Base-by-base conservation (phyloP, 495 filamentous ascomycete genomes). In the Penicillium canariense region DNA sequence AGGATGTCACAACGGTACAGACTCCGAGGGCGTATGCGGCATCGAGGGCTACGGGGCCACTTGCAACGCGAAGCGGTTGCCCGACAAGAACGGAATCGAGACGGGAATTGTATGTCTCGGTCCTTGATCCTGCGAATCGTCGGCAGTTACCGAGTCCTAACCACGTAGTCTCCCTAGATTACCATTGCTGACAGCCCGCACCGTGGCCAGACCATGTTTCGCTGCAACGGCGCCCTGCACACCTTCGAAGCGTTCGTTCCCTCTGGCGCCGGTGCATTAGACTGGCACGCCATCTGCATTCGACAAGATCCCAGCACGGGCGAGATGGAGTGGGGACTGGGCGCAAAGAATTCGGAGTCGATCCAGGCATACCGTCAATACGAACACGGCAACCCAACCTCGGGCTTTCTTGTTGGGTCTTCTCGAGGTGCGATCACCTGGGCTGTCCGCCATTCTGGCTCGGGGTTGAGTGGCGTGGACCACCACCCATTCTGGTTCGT, bases 211-310 rank as follows among this genome's bases (percentile, higher is more conserved):
- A 57, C 50, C n/a, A 25, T 44, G n/a, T 38, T 61, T 10, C 58
- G 58, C 54, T 61, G 58, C 54, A 61, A 61, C 46, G 58, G 54
- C 31, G 45, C 43, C 20, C 27, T 54, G n/a, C 40, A 50, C 12
- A 45, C 28, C 26, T 46, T 57, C 14, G 54, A 61, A 50, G 58
- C 54, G 1, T 36, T 38, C 12, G 50, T 61, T 2, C 58, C 54
- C 26, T 61, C 54, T 4, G 58, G 58, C 14, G 44, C 49, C 8
- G 54, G 58, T 12, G 49, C 49, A 12, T 27, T 50, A 7, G 50
- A 57, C n/a, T 61, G 58, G 58, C 58, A 61, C 10, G 54, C 58
- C 17, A 25, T 61, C 23, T 54, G 48, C 1, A 49, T 61, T 27
- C 32, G 52, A 15, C 26, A 45, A 18, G 38, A 53, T 31, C 23